Base-by-base conservation (phyloP, 495 filamentous ascomycete genomes). In the Xylaria bambusicola region DNA sequence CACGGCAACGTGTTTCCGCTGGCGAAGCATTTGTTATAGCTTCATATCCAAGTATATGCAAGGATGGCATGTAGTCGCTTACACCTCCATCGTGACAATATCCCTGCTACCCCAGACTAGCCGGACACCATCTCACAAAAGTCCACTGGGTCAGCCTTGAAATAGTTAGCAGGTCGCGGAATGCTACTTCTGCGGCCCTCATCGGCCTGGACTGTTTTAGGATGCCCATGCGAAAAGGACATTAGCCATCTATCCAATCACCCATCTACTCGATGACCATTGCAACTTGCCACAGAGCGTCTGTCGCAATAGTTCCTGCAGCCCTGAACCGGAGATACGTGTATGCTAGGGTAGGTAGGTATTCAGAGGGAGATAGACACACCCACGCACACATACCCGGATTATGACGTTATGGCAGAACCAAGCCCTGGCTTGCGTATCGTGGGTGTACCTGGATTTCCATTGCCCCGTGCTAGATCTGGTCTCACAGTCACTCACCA, bases 21-120 rank as follows among this genome's bases (percentile, higher is more conserved):
- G 15, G 33, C 29, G 18, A 3, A 26, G 53, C 41, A 36, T 18
- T 7, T 45, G n/a, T n/a, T 48, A 26, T 48, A 35, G 12, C 9
- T 12, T 33, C 41, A 6, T 33, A 18, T 13, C 10, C 41, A 27
- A 35, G 12, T 44, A 35, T 31, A 15, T 6, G 10, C 29, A 44
- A 49, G n/a, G 45, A 13, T 44, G 2, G 51, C n/a, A 4, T 13
- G 3, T 46, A 3, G 18, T 13, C 7, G 24, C 6, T 17, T 17
- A 23, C 41, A 10, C 18, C 7, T 38, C 54, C 18, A 27, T 24
- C 17, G 21, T 50, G 9, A 41, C 24, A 1, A 27, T 50, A 61
- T 55, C 58, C 58, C 52, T 61, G 58, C 53, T 61, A 55, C 58
- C 58, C 58, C 58, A 56, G 58, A 61, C 58, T 61, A 49, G 12